A percentile compares a stretch with the other conserved stretches of the same genome.
phyloP scores from a whole-genome alignment of 2,329 filamentous ascomycete genomes.

The Penicillium sp. region DNA sequence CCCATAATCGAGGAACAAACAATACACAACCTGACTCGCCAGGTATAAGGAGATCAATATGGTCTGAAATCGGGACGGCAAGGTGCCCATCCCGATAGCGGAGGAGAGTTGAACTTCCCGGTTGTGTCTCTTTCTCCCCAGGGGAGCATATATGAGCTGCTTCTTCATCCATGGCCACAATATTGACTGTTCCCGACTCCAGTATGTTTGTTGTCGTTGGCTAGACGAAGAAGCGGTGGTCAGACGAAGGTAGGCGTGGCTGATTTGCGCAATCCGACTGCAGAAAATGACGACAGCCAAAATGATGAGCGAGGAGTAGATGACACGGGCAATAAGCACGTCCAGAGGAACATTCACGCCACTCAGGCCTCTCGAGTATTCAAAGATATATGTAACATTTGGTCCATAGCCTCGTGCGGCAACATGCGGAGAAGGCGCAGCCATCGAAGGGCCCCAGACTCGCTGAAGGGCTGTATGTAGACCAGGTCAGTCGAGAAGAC shows the following conservation, averaged over 20 bases:
- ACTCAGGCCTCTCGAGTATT: slow-evolving; percentile 40
- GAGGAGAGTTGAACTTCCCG: slow-evolving; percentile 67
- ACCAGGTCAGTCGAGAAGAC: not conserved
- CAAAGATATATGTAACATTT: slow-evolving; percentile 42
- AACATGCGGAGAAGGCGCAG: slow-evolving; percentile 21
- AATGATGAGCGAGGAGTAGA: slow-evolving; percentile 38
- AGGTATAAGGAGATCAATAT: slow-evolving; percentile 68
- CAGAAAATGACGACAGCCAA: slow-evolving; percentile 40
- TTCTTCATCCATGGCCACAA: slow-evolving; percentile 49
- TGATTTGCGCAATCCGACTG: slow-evolving; percentile 44
- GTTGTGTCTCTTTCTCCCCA: slow-evolving; percentile 75
- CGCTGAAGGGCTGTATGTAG: slow-evolving; percentile 1
- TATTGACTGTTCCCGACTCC: slow-evolving; percentile 43
- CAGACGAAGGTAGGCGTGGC: slow-evolving; percentile 46
- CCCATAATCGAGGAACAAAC: slow-evolving; percentile 48
- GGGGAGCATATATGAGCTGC: slow-evolving; percentile 59
- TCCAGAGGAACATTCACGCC: slow-evolving; percentile 43
- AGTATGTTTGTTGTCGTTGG: slow-evolving; percentile 44
- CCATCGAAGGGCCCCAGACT: slow-evolving; percentile 28
- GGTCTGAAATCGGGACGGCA: slow-evolving; percentile 77
- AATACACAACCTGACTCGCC: slow-evolving; percentile 75
- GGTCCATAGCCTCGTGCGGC: slow-evolving; percentile 28
- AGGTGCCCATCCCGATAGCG: slow-evolving; percentile 70
- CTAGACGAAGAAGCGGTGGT: slow-evolving; percentile 41
- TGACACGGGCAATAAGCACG: slow-evolving; percentile 39